phyloP scores from a whole-genome alignment of 2,329 filamentous ascomycete genomes.

The Sporothrix curviconia region DNA sequence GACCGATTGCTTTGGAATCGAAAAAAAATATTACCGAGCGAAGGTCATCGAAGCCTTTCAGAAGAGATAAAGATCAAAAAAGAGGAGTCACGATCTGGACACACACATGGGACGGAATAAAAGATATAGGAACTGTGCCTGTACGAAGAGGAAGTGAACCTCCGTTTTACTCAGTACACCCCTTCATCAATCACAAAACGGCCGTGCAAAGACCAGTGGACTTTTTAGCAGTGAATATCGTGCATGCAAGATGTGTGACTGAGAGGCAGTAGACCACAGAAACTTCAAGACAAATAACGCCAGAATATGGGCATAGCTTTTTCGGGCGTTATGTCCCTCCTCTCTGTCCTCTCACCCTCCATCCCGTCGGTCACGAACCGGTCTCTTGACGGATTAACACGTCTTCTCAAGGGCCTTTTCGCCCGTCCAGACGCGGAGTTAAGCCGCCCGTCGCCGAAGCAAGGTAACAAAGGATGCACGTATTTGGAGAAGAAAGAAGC shows the following conservation, averaged over 20 bases:
- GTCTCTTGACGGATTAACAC: not conserved
- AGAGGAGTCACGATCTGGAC: not conserved
- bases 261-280: no score
- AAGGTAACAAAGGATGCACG: no score
- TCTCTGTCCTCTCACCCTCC: not conserved
- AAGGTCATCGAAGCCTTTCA: not conserved
- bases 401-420: not conserved
- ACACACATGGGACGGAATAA: not conserved
- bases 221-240: not conserved
- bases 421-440: conserved; percentile 7
- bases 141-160: not conserved
- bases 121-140: not conserved
- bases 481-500: no score
- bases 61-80: not conserved
- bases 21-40: no score
- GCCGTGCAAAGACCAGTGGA: no score
- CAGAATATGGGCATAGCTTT: no score
- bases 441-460: conserved; percentile 2
- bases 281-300: not conserved
- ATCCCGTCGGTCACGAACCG: not conserved
- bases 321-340: not conserved
- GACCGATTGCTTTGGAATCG: not conserved
- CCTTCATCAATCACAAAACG: not conserved
- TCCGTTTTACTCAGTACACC: conserved; percentile 3
- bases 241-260: not conserved